Conservation (phyloP, 2,329 filamentous ascomycete species). For the Stagonosporopsis tanaceti region DNA sequence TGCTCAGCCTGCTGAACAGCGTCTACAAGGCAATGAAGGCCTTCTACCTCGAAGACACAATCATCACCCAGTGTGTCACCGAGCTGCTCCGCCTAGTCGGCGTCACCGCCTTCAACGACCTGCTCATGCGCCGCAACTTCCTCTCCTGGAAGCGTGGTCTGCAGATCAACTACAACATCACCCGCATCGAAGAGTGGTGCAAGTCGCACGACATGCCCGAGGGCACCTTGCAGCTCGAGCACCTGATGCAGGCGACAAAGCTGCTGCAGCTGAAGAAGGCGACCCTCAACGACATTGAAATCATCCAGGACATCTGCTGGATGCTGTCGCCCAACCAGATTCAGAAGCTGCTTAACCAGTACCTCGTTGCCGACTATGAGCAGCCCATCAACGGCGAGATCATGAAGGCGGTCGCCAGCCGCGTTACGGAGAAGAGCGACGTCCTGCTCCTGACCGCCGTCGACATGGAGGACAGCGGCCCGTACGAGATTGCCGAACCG, state of each 20-base stretch:
- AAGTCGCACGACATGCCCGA: conserved; percentile 99
- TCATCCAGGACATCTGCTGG: conserved; percentile 99
- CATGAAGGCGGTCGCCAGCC: conserved; percentile 98
- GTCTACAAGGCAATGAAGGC: conserved; percentile 99
- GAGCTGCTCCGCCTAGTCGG: conserved; percentile 92
- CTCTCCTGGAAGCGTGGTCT: conserved; percentile 98
- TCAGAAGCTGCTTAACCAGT: conserved; percentile 98
- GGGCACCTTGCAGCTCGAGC: conserved; percentile 94
- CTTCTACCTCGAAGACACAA: conserved; percentile 95
- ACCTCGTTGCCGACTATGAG: conserved; percentile 97
- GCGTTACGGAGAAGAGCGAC: conserved; percentile 98
- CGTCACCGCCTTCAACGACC: conserved; percentile 97
- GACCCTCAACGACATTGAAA: conserved; percentile 98
- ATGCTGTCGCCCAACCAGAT: conserved; percentile 99
- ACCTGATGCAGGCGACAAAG: conserved; percentile 99
- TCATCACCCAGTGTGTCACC: conserved; percentile 94
- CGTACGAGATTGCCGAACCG: conserved; percentile 97
- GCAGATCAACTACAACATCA: conserved; percentile 99
- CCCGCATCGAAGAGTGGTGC: conserved; percentile 98
- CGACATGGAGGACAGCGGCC: conserved; percentile 98
- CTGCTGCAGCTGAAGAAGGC: conserved; percentile 98
- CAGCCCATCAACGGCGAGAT: conserved; percentile 99
- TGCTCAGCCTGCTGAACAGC: conserved; percentile 93
- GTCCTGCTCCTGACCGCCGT: conserved; percentile 92
- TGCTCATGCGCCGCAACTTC: conserved; percentile 98